Evolutionary conservation across 2,329 filamentous ascomycete genomes (phyloP), one percentile per base, ranked within the genome.

Genomic region (Geosmithia putterillii): DNA sequence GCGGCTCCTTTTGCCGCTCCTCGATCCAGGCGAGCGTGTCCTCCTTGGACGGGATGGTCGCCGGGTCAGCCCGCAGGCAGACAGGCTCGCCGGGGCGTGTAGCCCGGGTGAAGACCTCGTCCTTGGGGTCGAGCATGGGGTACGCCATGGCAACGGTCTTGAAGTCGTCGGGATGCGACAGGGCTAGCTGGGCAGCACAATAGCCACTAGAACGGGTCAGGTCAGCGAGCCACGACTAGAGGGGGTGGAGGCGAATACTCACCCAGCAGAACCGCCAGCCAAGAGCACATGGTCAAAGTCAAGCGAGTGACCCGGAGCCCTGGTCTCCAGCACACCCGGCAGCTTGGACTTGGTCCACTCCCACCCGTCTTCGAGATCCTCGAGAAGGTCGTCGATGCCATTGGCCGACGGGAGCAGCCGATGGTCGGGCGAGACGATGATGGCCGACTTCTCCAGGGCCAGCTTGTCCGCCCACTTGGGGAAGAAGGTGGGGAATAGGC

Each of bases 331-430:
- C 6, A 38, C 7, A 6, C 23, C n/a, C 0, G 44, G 38, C 0
- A 57, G 42, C 0, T 41, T 22, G 1, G 36, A 28, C 4, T 46
- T 52, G 0, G 50, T 43, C 54, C 55, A 57, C 17, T 50, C 45
- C 53, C 55, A 57, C 1, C 50, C 51, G 36, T 56, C 53, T 18
- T 55, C 51, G 2, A 57, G 19, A 38, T 58, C 56, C 3, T 51
- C 51, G 0, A 56, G 45, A 0, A 54, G n/a, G 18, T 58, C 56
- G 1, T 48, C 49, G 1, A 54, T 41, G 3, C 54, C 51, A 40
- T 55, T 53, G 2, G 45, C 39, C 4, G 53, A 49, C 3, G 55
- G 55, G 1, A 53, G 41, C 0, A 58, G 48, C 0, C 54, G 50
- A 18, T 56, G 50, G 22, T 58, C 52, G 0, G 54, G 46, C 0